Base-by-base conservation (phyloP, 352 stramenopile genomes). In the Peronosclerospora sorghi region DNA sequence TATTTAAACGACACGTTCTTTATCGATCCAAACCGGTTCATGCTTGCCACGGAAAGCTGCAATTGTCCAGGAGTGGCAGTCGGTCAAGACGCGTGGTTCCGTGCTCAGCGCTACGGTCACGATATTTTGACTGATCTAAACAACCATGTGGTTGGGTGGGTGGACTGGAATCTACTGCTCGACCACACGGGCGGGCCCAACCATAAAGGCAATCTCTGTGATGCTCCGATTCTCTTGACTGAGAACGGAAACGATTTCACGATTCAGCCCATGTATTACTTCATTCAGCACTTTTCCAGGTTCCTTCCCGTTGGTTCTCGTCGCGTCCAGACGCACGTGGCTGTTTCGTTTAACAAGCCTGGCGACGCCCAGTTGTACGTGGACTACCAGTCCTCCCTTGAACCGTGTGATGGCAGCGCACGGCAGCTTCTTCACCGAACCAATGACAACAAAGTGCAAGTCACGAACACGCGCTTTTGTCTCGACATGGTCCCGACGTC, bases 111-210 rank as follows among this genome's bases (percentile, higher is more conserved):
- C 2, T 92, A 95, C 20, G 78, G 69, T 1, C 84, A 95, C 59
- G 84, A 96, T 40, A 95, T 97, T 29, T 61, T 96, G 38, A 76
- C 74, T 9, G 81, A 96, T 48, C 65, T 93, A 19, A 96, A 93
- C 63, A 86, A 93, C 52, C 80, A 69, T 51, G 78, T 85, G 10
- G 61, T 71, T 28, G 83, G 83, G 1, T 96, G 87, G 86, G 78
- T 95, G 30, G 84, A 97, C 66, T 97, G 88, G 87, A 97, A 96
- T 59, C 46, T 97, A 27, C 35, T 95, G 5, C 67, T 97, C 0
- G 82, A 94, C 41, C 68, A 84, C 56, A 75, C 34, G 8, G 88
- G 88, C 18, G 88, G 88, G 4, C 86, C 88, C 2, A 97, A 96
- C 64, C 82, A 95, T 56, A 49, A 75, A 46, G 61, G 48, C 20